Evolutionary conservation across 805 yeast species (phyloP), one percentile per base, ranked within the genome.

Genomic region (Myxozyma neotropica): DNA sequence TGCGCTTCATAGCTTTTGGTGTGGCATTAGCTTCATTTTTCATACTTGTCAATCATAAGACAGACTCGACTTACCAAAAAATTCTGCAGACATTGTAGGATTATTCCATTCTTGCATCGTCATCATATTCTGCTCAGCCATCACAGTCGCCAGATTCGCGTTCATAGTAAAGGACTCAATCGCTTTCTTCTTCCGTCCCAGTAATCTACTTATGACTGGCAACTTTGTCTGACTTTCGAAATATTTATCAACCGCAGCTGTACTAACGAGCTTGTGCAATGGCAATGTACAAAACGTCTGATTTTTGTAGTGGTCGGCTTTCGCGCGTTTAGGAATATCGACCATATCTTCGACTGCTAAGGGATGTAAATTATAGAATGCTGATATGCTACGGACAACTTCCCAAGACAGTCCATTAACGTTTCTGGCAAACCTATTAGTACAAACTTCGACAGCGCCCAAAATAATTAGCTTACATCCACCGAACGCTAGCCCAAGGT

Each of bases 361-460:
- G 24, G 83, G 77, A 68, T 83, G 87, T 21, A 83, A 70, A 19
- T 74, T 69, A 67, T 77, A 83, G 50, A 72, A 70, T 43, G 75
- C 71, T 1, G 81, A 78, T 42, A 83, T 73, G 0, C 77, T 70
- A 7, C 80, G 74, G 6, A 83, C 78, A 6, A 84, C 83, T 54
- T 82, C 86, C 85, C 85, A 81, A 1, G 85, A 80, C n/a, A 83
- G 70, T 0, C 86, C 87, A 67, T 81, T 82, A 23, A 83, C 82
- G 61, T 81, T 82, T 53, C 51, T 47, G 27, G 10, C 6, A 29
- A 6, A 29, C 10, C 10, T 10, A 29, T 44, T 24, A 44, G 29
- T 82, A 73, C 86, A 86, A 81, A 15, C 85, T 70, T 0, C 82
- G 82, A 48, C 74, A 72, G 2, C 82, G 72, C 84, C 39, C 77